Percentiles rank a stretch among this genome's conserved stretches.
phyloP scores from a whole-genome alignment of 2,329 filamentous ascomycete species.

The Beauveria medogensis region DNA sequence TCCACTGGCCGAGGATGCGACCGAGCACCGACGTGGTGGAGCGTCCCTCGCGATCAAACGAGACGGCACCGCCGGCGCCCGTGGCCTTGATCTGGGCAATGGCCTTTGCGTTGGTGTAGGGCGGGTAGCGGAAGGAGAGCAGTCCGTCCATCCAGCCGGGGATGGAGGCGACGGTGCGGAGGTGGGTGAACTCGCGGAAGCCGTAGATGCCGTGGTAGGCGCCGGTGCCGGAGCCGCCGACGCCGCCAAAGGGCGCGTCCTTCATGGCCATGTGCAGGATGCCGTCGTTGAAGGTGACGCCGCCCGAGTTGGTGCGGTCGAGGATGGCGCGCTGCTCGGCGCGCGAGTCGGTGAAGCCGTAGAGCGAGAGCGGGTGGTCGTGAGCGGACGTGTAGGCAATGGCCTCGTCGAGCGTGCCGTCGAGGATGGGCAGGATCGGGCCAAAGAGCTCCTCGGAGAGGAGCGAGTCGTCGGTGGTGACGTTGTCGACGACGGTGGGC shows the following conservation, averaged over 20 bases:
- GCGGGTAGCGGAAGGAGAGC: constrained; percentile 16
- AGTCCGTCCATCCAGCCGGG: constrained; percentile 30
- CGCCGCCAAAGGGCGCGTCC: constrained; percentile 39
- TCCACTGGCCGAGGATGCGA: constrained; percentile 4
- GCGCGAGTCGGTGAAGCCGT: constrained; percentile 30
- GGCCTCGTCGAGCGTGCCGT: constrained; percentile 23
- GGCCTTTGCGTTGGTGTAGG: constrained; percentile 15
- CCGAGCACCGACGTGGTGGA: neutral
- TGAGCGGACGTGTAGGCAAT: constrained; percentile 21
- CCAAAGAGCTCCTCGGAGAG: constrained; percentile 38
- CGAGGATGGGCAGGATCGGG: constrained; percentile 33
- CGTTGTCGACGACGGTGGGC: constrained; percentile 31
- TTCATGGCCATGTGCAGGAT: constrained; percentile 35
- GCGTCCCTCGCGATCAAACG: constrained; percentile 1
- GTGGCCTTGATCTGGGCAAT: constrained; percentile 3
- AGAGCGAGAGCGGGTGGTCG: constrained; percentile 31
- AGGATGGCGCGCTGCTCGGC: constrained; percentile 25
- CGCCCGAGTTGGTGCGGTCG: constrained; percentile 35
- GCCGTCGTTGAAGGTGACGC: constrained; percentile 43
- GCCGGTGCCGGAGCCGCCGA: constrained; percentile 40
- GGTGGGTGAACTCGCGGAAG: constrained; percentile 35
- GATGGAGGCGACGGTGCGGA: constrained; percentile 28
- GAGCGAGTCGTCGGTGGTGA: constrained; percentile 28
- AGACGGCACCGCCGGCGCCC: neutral
- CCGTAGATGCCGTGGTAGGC: constrained; percentile 41